Evolutionary conservation across 164 flowering plant genomes (phyloP), one percentile per base, ranked within the genome.

Genomic region (Magnolia officinalis): DNA sequence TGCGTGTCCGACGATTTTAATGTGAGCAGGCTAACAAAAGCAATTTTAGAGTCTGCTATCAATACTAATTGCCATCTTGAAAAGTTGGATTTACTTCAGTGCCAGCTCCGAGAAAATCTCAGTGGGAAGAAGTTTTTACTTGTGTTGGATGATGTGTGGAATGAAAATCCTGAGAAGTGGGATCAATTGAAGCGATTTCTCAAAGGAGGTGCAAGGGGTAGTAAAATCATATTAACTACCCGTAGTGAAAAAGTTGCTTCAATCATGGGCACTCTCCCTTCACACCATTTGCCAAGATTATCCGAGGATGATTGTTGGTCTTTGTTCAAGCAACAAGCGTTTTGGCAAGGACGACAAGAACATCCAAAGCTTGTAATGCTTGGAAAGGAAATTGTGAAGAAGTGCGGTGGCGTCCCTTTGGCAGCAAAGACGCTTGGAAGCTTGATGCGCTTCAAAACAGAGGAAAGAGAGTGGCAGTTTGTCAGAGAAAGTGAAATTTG

Each of bases 81-180:
- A 67, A 37, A 29, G 2, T 50, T 55, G 63, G 73, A 76, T 45
- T 6, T 50, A 1, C 31, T 76, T 6, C 68, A 71, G 63, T 1
- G 29, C 61, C 73, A 45, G 8, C 70, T 78, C 23, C 31, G 21
- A 49, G 63, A 69, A n/a, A 24, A 14, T 1, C 45, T 78, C 6
- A 24, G 14, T 8, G 70, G 61, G 23, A 78, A 63, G 74, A 78
- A 64, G 49, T 31, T 74, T 20, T 78, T 78, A 31, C 73, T 78
- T 51, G 80, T 78, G 16, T 50, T 73, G 19, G 80, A 78, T 70
- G 80, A 78, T 69, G 76, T 78, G 13, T 78, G 80, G 80, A 59
- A 78, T 63, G 76, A 74, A 37, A 52, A 74, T 49, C 37, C 29
- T 13, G 26, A 8, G 13, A 49, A 69, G 4, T 78, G 74, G 70